A percentile compares a stretch with the other conserved stretches of the same genome.
phyloP scores from a whole-genome alignment of 2,329 filamentous ascomycete species.

The Parastagonospora nodorum region DNA sequence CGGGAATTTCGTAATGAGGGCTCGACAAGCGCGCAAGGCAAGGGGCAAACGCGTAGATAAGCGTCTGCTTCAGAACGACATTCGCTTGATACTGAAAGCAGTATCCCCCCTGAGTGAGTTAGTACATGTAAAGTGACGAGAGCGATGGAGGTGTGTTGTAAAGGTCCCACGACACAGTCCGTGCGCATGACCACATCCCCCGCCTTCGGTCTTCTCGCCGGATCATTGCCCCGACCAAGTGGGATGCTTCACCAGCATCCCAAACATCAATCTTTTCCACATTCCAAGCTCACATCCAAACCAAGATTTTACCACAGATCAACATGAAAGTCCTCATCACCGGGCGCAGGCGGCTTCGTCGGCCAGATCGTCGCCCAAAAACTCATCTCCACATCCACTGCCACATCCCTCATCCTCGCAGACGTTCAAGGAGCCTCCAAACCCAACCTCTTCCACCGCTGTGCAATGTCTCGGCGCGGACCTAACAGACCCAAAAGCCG shows the following conservation, averaged over 20 bases:
- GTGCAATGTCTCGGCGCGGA: conserved; percentile 59
- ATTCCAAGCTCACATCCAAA: background rate
- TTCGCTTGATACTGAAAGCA: no score
- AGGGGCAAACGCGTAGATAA: no score
- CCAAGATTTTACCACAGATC: background rate
- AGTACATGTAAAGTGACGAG: no score
- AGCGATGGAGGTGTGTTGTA: no score
- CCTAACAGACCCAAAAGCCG: conserved; percentile 49
- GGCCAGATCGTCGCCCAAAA: conserved; percentile 64
- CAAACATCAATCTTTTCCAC: background rate
- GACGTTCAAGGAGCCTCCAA: conserved; percentile 61
- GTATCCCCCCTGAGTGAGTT: no score
- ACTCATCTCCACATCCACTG: conserved; percentile 55
- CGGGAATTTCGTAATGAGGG: no score
- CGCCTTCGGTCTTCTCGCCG: conserved; percentile 16
- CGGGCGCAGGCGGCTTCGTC: conserved; percentile 68
- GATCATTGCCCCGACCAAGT: background rate
- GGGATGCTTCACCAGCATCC: background rate
- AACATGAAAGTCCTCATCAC: conserved; percentile 62
- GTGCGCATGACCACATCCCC: background rate
- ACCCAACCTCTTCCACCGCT: conserved; percentile 56
- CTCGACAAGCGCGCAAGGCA: no score
- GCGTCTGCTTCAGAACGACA: no score
- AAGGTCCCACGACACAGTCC: no score
- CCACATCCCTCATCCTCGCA: conserved; percentile 59